phyloP scores from a whole-genome alignment of 176 grass and related monocot species.

The Urochloa ruziziensis region DNA sequence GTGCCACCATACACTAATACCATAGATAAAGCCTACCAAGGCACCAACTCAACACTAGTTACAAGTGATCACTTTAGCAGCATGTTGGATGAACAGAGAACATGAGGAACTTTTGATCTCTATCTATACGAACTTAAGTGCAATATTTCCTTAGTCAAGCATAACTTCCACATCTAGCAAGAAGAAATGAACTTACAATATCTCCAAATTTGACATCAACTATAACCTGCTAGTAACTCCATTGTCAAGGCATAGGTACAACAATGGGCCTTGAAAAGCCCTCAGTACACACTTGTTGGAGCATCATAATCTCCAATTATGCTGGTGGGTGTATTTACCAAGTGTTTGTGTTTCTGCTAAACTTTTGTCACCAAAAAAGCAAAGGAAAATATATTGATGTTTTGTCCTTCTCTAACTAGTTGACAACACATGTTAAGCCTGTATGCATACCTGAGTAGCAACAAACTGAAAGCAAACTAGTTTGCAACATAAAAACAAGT shows the following conservation, averaged over 20 bases:
- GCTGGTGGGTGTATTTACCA: not conserved
- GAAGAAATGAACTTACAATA: not conserved
- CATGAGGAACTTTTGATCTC: not conserved
- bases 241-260: not conserved
- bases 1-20: not conserved
- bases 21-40: not conserved
- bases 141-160: not conserved
- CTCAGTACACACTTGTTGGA: not conserved
- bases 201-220: not conserved
- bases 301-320: not conserved
- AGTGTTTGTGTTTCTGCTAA: not conserved
- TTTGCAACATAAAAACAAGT: not conserved
- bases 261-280: not conserved
- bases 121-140: not conserved
- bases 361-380: not conserved
- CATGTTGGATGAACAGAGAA: not conserved
- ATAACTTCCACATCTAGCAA: not conserved
- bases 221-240: not conserved
- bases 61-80: not conserved
- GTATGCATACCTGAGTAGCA: not conserved
- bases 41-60: not conserved
- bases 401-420: not conserved
- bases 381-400: not conserved
- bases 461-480: constrained; percentile 3
- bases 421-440: not conserved